These are phyloP conservation scores for Leonotis leonurus DNA, from an alignment of 257 asterid species.

Conservation along the genomic window DNA sequence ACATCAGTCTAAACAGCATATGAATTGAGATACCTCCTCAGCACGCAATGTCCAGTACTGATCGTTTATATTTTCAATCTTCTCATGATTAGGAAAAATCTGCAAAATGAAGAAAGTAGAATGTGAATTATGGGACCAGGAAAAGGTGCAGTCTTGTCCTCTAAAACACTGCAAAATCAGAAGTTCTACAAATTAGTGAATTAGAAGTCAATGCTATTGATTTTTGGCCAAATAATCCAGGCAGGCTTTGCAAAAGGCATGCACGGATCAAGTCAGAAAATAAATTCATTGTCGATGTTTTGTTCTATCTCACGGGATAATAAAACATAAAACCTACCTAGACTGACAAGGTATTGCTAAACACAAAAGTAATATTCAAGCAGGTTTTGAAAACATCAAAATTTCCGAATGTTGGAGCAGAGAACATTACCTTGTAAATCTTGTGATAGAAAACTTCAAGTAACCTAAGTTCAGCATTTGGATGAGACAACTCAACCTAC, in stretches of 20 bases:
- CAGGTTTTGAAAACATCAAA: background rate
- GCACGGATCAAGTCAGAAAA: background rate
- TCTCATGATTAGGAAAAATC: conserved; percentile 82
- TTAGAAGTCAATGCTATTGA: background rate
- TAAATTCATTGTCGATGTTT: background rate
- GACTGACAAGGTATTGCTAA: background rate
- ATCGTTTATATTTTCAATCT: conserved; percentile 90
- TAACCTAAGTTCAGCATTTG: conserved; percentile 58
- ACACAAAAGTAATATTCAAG: background rate
- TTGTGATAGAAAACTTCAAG: conserved; percentile 62
- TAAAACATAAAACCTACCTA: background rate
- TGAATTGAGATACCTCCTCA: conserved; percentile 60
- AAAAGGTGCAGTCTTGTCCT: background rate
- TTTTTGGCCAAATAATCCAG: background rate
- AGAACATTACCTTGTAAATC: conserved; percentile 50
- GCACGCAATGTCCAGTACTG: conserved; percentile 98
- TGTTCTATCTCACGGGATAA: background rate
- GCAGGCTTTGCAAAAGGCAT: conserved; percentile 8
- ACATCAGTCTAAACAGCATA: background rate
- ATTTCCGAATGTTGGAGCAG: background rate
- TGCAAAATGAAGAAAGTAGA: conserved; percentile 31
- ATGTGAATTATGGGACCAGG: background rate
- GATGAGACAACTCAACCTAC: conserved; percentile 59
- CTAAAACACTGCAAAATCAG: background rate
- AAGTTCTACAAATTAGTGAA: background rate